A percentile compares a stretch with the other conserved stretches of the same genome.
phyloP scores from a whole-genome alignment of 768 basidiomycete genomes.

The Leccinum broughii region DNA sequence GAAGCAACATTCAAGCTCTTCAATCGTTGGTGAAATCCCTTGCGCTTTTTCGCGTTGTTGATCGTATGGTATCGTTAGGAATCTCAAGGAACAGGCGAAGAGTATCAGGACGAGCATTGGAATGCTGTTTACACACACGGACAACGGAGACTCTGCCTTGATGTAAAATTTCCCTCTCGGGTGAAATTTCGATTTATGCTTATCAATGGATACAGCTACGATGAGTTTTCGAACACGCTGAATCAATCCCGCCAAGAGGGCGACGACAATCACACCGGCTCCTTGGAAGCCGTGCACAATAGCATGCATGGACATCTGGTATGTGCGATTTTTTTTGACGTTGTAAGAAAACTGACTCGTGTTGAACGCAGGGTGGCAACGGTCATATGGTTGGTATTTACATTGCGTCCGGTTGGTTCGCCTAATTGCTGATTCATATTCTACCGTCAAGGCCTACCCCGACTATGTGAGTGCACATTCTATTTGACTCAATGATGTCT shows the following conservation, averaged over 20 bases:
- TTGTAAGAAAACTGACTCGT: background rate
- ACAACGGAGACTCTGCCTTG: conserved; percentile 11
- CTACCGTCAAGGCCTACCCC: conserved; percentile 11
- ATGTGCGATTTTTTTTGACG: conserved; percentile 5
- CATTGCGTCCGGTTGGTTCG: background rate
- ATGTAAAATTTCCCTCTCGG: conserved; percentile 5
- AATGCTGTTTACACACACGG: conserved; percentile 20
- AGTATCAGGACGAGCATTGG: conserved; percentile 18
- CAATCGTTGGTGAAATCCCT: conserved; percentile 16
- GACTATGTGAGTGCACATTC: conserved; percentile 23
- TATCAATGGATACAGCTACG: conserved; percentile 21
- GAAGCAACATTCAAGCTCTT: conserved; percentile 14
- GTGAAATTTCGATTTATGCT: background rate
- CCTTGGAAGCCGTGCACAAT: conserved; percentile 26
- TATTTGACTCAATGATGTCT: background rate
- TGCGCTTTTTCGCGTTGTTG: background rate
- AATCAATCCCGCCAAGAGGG: conserved; percentile 19
- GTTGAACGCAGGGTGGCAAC: conserved; percentile 23
- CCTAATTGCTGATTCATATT: background rate
- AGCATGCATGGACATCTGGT: conserved; percentile 19
- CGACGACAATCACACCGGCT: conserved; percentile 13
- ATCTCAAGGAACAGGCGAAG: conserved; percentile 16
- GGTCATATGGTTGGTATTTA: conserved; percentile 26
- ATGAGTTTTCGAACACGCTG: conserved; percentile 30
- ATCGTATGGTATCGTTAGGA: conserved; percentile 4